These are phyloP conservation scores for Casuarina cunninghamiana DNA, from an alignment of 306 rosid genomes.

Conservation along the genomic window DNA sequence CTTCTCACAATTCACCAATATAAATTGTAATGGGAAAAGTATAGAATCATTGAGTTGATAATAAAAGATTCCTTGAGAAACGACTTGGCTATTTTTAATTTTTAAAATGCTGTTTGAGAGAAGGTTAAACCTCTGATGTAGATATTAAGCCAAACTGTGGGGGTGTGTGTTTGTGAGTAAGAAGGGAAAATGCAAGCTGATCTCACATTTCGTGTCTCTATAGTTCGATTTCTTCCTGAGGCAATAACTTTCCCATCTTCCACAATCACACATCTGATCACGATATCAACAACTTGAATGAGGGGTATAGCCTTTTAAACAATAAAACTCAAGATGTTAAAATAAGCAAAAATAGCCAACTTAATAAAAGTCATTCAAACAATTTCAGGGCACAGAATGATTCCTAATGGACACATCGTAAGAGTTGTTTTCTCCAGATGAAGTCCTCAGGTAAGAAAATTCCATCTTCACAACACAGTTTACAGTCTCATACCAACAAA, in stretches of 20 bases:
- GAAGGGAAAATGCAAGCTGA: slow-evolving; percentile 5
- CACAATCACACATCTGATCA: slow-evolving; percentile 74
- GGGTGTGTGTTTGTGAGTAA: not conserved
- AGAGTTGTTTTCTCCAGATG: not conserved
- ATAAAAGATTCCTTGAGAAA: no score
- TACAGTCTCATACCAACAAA: not conserved
- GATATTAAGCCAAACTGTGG: no score
- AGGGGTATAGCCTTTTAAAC: slow-evolving; percentile 8
- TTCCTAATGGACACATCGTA: not conserved
- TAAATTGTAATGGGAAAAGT: no score
- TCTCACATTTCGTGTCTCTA: slow-evolving; percentile 77
- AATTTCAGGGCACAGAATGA: not conserved
- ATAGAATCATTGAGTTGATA: no score
- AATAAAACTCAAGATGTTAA: slow-evolving; percentile 8
- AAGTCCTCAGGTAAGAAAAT: not conserved
- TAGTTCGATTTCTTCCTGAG: slow-evolving; percentile 83
- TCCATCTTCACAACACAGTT: slow-evolving; percentile 9
- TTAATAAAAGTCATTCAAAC: not conserved
- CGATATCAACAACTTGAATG: slow-evolving; percentile 29
- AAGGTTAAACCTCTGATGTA: no score
- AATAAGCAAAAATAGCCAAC: not conserved
- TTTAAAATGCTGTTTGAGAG: no score
- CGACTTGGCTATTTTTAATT: no score
- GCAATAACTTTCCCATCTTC: slow-evolving; percentile 72
- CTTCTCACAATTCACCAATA: no score